Evolutionary conservation across 768 basidiomycete species (phyloP).

Genomic region (Boletus sp.): DNA sequence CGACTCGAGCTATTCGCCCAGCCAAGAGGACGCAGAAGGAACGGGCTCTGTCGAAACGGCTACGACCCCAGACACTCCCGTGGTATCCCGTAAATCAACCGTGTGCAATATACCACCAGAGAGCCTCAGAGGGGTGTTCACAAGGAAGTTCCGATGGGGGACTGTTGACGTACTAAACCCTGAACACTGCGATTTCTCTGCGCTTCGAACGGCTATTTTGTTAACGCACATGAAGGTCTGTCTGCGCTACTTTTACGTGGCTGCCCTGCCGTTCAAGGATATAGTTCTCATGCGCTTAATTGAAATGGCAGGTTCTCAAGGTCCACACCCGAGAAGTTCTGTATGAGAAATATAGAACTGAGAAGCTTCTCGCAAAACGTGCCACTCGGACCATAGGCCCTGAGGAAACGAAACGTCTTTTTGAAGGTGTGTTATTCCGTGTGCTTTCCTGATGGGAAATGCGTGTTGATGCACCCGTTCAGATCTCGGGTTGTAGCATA

Average conservation of each 20-base stretch:
- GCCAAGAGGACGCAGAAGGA: conserved; percentile 18
- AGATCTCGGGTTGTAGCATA: conserved; percentile 49
- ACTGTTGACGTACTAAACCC: conserved; percentile 84
- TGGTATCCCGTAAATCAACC: conserved; percentile 36
- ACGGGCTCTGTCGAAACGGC: conserved; percentile 28
- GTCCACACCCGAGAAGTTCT: conserved; percentile 82
- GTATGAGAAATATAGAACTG: conserved; percentile 92
- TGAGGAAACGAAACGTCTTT: conserved; percentile 65
- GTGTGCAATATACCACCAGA: conserved; percentile 56
- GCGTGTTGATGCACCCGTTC: conserved; percentile 22
- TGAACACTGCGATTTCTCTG: conserved; percentile 83
- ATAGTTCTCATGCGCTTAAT: conserved; percentile 4
- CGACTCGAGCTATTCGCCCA: conserved; percentile 20
- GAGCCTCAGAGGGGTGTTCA: conserved; percentile 71
- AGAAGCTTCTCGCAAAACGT: conserved; percentile 84
- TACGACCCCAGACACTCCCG: conserved; percentile 35
- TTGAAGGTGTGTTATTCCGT: conserved; percentile 56
- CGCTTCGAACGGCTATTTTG: conserved; percentile 78
- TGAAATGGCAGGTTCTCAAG: conserved; percentile 63
- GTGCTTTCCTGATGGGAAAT: conserved; percentile 18
- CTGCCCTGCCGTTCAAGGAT: conserved; percentile 9
- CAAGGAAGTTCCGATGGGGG: conserved; percentile 85
- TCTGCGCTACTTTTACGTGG: conserved; percentile 28
- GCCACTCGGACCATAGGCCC: conserved; percentile 78
- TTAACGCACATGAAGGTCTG: conserved; percentile 82